Evolutionary conservation across 1,284 basidiomycete species (phyloP).

Genomic region (Pterulicium gracile): DNA sequence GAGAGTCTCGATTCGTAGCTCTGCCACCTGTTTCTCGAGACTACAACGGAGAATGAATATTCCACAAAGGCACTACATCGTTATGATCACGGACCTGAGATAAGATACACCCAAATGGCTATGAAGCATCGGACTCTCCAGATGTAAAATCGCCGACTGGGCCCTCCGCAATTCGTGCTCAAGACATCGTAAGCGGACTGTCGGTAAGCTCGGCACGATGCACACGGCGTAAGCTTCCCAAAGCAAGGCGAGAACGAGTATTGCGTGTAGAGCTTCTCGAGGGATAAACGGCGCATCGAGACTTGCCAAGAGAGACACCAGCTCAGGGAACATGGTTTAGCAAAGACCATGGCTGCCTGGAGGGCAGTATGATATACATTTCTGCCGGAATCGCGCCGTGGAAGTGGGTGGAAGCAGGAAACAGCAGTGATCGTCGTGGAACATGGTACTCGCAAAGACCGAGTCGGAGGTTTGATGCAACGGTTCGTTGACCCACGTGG

Average conservation of each 20-base stretch:
- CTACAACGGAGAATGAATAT: background rate
- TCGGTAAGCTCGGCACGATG: background rate
- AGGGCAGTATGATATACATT: background rate
- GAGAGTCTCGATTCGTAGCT: background rate
- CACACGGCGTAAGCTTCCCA: background rate
- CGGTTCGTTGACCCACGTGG: too few relatives aligned
- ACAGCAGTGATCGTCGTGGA: background rate
- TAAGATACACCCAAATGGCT: constrained; percentile 1
- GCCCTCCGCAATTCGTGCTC: background rate
- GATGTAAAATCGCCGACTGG: background rate
- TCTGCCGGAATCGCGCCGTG: background rate
- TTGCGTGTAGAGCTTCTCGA: background rate
- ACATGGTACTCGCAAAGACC: background rate
- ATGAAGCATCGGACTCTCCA: background rate
- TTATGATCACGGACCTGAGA: background rate
- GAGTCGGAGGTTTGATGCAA: too few relatives aligned
- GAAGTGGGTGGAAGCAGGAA: background rate
- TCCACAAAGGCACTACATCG: too few relatives aligned
- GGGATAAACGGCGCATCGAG: background rate
- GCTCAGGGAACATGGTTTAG: background rate
- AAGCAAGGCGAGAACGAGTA: background rate
- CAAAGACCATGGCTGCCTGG: background rate
- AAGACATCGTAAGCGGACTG: background rate
- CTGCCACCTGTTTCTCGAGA: background rate
- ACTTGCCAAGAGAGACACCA: background rate